Percentiles rank a stretch among this genome's conserved stretches.
Conservation (phyloP, 805 yeast species). For the Wickerhamomyces alni region DNA sequence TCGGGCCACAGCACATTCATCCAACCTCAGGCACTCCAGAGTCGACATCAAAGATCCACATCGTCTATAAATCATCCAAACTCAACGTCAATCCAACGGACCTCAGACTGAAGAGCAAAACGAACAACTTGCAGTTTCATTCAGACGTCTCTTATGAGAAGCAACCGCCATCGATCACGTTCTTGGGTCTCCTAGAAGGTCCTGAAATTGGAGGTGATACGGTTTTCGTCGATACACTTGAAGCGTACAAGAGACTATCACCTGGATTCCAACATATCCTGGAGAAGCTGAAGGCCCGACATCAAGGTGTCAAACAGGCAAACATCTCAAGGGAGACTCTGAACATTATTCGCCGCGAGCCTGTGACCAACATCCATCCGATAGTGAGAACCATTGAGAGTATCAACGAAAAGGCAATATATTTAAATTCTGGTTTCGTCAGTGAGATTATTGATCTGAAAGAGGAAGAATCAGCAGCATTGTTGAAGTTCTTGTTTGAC, state of each 20-base stretch:
- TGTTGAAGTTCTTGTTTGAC: slow-evolving; percentile 46
- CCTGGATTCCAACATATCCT: slow-evolving; percentile 48
- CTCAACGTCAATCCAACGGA: slow-evolving; percentile 1
- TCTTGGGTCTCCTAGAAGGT: slow-evolving; percentile 48
- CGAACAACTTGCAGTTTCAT: slow-evolving; percentile 36
- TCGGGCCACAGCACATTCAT: slow-evolving; percentile 65
- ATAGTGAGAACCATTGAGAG: slow-evolving; percentile 61
- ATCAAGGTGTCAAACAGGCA: slow-evolving; percentile 62
- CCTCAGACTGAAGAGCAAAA: background rate
- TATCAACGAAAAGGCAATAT: slow-evolving; percentile 47
- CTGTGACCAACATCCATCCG: slow-evolving; percentile 57
- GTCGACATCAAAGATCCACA: slow-evolving; percentile 46
- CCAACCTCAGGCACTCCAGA: slow-evolving; percentile 67
- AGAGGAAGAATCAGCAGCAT: slow-evolving; percentile 52
- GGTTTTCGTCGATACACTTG: slow-evolving; percentile 52
- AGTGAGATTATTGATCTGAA: slow-evolving; percentile 61
- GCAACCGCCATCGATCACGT: slow-evolving; percentile 61
- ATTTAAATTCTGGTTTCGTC: slow-evolving; percentile 48
- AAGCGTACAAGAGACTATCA: slow-evolving; percentile 59
- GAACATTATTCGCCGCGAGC: slow-evolving; percentile 50
- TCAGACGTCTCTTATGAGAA: slow-evolving; percentile 61
- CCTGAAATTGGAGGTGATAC: slow-evolving; percentile 62
- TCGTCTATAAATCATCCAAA: slow-evolving; percentile 40
- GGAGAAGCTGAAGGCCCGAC: slow-evolving; percentile 51
- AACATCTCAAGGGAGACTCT: slow-evolving; percentile 38